Percentiles rank a stretch among this genome's conserved stretches.
phyloP scores from a whole-genome alignment of 106 monocot species.

The Cymbidium sinense region DNA sequence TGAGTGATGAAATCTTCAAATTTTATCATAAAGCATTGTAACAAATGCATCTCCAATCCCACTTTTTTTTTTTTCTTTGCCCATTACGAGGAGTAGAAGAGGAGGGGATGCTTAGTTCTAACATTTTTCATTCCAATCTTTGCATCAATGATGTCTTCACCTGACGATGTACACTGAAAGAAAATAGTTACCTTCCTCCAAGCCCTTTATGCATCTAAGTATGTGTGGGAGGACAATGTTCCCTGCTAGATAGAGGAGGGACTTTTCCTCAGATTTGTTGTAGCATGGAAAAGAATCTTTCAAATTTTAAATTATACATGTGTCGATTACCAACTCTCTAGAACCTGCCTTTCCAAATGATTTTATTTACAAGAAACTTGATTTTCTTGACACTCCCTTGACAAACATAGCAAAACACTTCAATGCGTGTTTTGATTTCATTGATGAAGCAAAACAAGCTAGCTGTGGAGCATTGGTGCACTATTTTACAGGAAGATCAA shows the following conservation, averaged over 20 bases:
- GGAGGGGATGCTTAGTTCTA: not conserved
- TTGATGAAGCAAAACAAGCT: too few species aligned
- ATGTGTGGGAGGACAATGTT: constrained; percentile 43
- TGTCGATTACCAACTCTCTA: constrained; percentile 65
- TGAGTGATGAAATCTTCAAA: too few species aligned
- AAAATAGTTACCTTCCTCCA: constrained; percentile 28
- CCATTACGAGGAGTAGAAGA: too few species aligned
- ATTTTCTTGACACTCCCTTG: too few species aligned
- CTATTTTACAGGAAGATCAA: too few species aligned
- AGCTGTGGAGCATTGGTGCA: too few species aligned
- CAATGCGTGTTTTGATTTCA: too few species aligned
- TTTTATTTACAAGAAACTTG: constrained; percentile 82
- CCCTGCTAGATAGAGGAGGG: constrained; percentile 78
- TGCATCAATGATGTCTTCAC: constrained; percentile 6
- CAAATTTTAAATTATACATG: constrained; percentile 62
- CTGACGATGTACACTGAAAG: constrained; percentile 10
- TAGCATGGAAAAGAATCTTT: constrained; percentile 47
- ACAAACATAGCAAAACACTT: too few species aligned
- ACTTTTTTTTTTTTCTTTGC: too few species aligned
- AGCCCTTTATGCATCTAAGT: constrained; percentile 38
- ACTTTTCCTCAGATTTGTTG: constrained; percentile 76
- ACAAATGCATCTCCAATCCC: too few species aligned
- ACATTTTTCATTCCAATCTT: not conserved
- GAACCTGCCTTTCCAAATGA: constrained; percentile 63
- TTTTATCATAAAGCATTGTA: too few species aligned